phyloP scores from a whole-genome alignment of 257 asterid genomes.

The Solanum chmielewskii region DNA sequence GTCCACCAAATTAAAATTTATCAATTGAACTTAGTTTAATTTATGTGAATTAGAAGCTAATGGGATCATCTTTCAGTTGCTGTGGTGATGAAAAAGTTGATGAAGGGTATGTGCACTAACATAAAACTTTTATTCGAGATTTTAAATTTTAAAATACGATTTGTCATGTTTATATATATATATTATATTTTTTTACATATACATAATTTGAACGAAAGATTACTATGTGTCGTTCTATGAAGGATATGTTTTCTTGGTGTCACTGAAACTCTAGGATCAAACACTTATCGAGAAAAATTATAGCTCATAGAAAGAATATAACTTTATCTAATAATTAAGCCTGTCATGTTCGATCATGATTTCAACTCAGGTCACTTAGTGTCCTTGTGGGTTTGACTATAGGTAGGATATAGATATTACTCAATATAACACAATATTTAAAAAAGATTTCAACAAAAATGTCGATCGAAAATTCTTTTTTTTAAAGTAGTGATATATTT shows the following conservation, averaged over 20 bases:
- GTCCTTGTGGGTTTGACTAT: neutral
- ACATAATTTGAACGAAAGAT: neutral
- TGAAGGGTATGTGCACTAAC: slow-evolving; percentile 37
- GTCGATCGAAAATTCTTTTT: rapidly evolving
- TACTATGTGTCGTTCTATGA: neutral
- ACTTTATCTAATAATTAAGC: neutral
- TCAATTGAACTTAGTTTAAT: neutral
- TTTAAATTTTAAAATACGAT: neutral
- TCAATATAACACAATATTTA: neutral
- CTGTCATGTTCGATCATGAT: neutral
- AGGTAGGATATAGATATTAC: neutral
- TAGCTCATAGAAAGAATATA: neutral
- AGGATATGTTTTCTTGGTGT: neutral
- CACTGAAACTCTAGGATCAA: neutral
- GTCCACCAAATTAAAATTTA: neutral
- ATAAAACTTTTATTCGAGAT: neutral
- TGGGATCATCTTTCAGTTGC: slow-evolving; percentile 63
- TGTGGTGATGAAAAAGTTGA: slow-evolving; percentile 55
- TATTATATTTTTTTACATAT: neutral
- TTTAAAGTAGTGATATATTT: neutral
- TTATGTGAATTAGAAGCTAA: slow-evolving; percentile 8
- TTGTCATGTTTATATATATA: rapidly evolving
- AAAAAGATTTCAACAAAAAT: too few species aligned
- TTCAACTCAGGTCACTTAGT: neutral
- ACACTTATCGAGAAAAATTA: neutral